Conservation (phyloP, 495 filamentous ascomycete species). For the Aspergillus biplanus region DNA sequence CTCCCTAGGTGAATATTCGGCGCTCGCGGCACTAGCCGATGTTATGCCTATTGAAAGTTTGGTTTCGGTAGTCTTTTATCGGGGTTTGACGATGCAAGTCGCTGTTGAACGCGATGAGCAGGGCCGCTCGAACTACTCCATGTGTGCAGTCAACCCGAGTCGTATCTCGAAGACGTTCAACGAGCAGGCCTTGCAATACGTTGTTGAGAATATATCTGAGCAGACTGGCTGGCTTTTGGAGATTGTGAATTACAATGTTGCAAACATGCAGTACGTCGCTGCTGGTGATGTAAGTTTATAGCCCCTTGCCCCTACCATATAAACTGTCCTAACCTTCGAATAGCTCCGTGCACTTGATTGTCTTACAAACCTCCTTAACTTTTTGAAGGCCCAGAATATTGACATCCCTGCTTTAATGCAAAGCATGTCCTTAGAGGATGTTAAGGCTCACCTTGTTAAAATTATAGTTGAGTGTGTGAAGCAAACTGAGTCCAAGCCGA, state of each 20-base stretch:
- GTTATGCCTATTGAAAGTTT: constrained; percentile 99
- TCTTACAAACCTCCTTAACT: constrained; percentile 89
- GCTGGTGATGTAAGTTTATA: constrained; percentile 72
- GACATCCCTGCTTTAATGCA: constrained; percentile 92
- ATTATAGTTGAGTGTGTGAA: constrained; percentile 85
- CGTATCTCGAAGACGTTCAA: constrained; percentile 97
- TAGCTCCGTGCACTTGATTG: constrained; percentile 89
- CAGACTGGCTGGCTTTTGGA: constrained; percentile 93
- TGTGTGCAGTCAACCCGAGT: constrained; percentile 98
- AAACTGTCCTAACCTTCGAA: constrained; percentile 30
- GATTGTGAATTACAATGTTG: constrained; percentile 99
- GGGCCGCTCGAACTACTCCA: constrained; percentile 95
- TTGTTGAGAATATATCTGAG: constrained; percentile 89
- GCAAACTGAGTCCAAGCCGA: constrained; percentile 84
- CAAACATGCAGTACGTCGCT: constrained; percentile 98
- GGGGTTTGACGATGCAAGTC: constrained; percentile 98
- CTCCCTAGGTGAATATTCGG: constrained; percentile 97
- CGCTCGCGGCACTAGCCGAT: constrained; percentile 92
- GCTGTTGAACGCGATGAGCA: constrained; percentile 93
- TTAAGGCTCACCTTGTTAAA: constrained; percentile 80
- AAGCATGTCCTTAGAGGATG: constrained; percentile 77
- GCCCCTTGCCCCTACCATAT: not conserved
- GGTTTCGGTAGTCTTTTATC: constrained; percentile 98
- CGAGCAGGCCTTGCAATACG: constrained; percentile 92
- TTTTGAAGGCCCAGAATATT: constrained; percentile 91